Conservation (phyloP, 2,329 filamentous ascomycete genomes). For the Botrytis medusae region DNA sequence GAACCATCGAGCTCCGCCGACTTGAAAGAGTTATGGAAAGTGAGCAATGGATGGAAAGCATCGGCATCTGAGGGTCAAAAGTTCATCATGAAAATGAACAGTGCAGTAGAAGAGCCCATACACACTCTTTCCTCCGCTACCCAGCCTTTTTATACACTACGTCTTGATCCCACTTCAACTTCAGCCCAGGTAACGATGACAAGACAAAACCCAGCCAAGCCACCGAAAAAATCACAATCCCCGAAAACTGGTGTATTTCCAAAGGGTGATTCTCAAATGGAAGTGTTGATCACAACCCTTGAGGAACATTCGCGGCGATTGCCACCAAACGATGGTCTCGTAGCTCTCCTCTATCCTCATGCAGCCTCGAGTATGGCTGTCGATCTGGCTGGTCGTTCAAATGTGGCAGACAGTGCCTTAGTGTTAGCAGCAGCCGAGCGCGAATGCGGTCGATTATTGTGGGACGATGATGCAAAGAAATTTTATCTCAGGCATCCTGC, state of each 20-base stretch:
- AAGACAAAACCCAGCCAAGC: slow-evolving; percentile 60
- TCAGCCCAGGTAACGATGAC: slow-evolving; percentile 61
- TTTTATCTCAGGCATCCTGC: slow-evolving; percentile 65
- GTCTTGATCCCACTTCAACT: slow-evolving; percentile 61
- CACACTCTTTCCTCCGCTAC: slow-evolving; percentile 62
- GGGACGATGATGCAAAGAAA: slow-evolving; percentile 60
- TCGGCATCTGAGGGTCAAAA: slow-evolving; percentile 57
- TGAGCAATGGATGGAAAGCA: slow-evolving; percentile 68
- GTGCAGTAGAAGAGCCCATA: slow-evolving; percentile 60
- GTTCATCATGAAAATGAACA: slow-evolving; percentile 58
- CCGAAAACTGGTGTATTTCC: slow-evolving; percentile 29
- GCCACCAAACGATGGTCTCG: slow-evolving; percentile 59
- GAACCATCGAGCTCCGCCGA: slow-evolving; percentile 51
- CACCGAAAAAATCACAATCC: slow-evolving; percentile 31
- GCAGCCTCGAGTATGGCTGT: slow-evolving; percentile 63
- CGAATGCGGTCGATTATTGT: slow-evolving; percentile 71
- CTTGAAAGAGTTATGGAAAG: slow-evolving; percentile 66
- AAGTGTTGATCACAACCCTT: slow-evolving; percentile 57
- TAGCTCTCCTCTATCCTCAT: slow-evolving; percentile 67
- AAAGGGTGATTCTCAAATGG: slow-evolving; percentile 37
- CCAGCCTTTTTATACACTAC: slow-evolving; percentile 67
- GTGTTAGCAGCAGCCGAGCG: slow-evolving; percentile 63
- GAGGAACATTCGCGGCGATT: slow-evolving; percentile 55
- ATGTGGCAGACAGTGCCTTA: slow-evolving; percentile 56
- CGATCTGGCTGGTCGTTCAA: slow-evolving; percentile 44